Conservation (phyloP, 352 stramenopile species). For the Pythium rishiriense region DNA sequence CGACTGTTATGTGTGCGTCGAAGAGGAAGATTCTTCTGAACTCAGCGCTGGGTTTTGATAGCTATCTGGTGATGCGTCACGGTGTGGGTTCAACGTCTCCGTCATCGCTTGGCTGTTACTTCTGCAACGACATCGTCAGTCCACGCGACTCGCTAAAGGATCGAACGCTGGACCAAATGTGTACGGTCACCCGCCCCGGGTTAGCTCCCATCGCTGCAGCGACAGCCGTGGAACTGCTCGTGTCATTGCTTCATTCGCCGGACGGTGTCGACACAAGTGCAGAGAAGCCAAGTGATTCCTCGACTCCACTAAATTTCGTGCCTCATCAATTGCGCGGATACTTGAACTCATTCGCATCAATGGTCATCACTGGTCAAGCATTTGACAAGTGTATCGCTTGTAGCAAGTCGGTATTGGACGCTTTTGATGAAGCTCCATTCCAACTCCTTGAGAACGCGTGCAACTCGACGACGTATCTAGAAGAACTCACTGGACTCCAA, state of each 20-base stretch:
- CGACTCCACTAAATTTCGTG: conserved; percentile 77
- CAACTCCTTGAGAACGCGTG: conserved; percentile 61
- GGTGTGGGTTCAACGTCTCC: conserved; percentile 45
- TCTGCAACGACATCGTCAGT: conserved; percentile 99
- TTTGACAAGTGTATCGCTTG: conserved; percentile 98
- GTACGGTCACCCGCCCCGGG: conserved; percentile 97
- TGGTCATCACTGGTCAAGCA: conserved; percentile 84
- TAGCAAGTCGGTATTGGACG: conserved; percentile 85
- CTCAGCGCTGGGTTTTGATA: conserved; percentile 92
- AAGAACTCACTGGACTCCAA: conserved; percentile 78
- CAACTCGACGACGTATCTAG: conserved; percentile 69
- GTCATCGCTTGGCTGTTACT: conserved; percentile 95
- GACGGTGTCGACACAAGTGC: conserved; percentile 70
- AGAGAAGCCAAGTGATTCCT: conserved; percentile 50
- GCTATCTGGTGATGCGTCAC: conserved; percentile 98
- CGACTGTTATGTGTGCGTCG: conserved; percentile 93
- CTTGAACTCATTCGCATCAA: conserved; percentile 89
- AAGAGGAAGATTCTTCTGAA: conserved; percentile 92
- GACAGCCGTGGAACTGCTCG: conserved; percentile 96
- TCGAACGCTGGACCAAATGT: conserved; percentile 99
- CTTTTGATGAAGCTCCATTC: conserved; percentile 63
- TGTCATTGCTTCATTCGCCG: conserved; percentile 94
- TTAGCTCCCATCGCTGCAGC: conserved; percentile 91
- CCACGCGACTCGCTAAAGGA: conserved; percentile 96
- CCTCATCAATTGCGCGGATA: conserved; percentile 96